phyloP scores from a whole-genome alignment of 2,329 filamentous ascomycete species.

The Cladosporium sp. region DNA sequence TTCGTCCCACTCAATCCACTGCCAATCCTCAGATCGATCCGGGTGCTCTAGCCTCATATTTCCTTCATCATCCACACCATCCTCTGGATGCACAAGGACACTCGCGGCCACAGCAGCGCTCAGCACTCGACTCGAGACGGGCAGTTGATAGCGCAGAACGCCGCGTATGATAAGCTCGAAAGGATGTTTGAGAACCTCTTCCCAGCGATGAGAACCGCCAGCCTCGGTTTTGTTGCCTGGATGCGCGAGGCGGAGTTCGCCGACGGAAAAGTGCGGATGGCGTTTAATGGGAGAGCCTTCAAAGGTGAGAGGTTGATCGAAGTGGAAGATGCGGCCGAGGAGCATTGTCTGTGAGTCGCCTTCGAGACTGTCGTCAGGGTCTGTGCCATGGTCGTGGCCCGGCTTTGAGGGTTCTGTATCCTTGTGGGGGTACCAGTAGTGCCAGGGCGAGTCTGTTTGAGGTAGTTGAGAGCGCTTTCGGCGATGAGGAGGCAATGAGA shows the following conservation, averaged over 20 bases:
- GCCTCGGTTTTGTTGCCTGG: conserved; percentile 85
- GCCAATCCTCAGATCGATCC: conserved; percentile 27
- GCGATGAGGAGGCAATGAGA: background rate
- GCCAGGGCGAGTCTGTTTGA: conserved; percentile 16
- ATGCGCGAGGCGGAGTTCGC: conserved; percentile 74
- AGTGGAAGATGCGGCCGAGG: conserved; percentile 80
- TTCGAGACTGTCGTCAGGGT: conserved; percentile 50
- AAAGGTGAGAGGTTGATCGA: conserved; percentile 84
- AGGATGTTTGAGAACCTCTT: conserved; percentile 81
- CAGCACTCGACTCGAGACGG: conserved; percentile 52
- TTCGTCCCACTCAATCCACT: conserved; percentile 29
- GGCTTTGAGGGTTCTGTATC: background rate
- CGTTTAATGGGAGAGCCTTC: conserved; percentile 85
- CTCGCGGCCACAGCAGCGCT: conserved; percentile 47
- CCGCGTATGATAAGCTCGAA: conserved; percentile 93
- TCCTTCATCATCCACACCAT: conserved; percentile 29
- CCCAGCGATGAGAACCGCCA: conserved; percentile 82
- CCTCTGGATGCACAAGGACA: conserved; percentile 38
- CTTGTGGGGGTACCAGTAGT: conserved; percentile 15
- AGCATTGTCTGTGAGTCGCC: conserved; percentile 74
- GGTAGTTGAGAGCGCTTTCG: conserved; percentile 1
- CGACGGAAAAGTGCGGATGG: conserved; percentile 66
- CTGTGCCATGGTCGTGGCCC: conserved; percentile 20
- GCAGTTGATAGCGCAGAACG: conserved; percentile 75
- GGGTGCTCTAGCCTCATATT: conserved; percentile 28